Evolutionary conservation across 257 asterid species (phyloP).

Genomic region (Solanum tarapatanum): DNA sequence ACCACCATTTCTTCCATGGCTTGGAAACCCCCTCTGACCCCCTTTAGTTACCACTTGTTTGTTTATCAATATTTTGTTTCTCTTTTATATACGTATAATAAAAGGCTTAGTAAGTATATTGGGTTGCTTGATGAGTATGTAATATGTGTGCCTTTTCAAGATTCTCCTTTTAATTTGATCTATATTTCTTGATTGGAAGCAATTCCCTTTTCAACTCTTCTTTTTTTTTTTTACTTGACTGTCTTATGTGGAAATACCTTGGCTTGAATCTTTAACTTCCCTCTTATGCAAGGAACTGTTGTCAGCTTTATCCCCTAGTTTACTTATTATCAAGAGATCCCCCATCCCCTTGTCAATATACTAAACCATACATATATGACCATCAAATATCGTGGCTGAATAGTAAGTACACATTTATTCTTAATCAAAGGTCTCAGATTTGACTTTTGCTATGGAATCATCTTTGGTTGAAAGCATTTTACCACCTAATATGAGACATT

Average conservation of each 20-base stretch:
- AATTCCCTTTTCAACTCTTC: slow-evolving; percentile 26
- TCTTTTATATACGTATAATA: not conserved
- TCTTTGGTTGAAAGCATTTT: not conserved
- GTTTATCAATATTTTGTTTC: not conserved
- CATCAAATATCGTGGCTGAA: not conserved
- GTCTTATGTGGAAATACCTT: slow-evolving; percentile 30
- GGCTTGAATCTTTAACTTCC: slow-evolving; percentile 28
- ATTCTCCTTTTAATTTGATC: slow-evolving; percentile 3
- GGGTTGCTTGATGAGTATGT: slow-evolving; percentile 58
- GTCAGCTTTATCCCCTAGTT: slow-evolving; percentile 1
- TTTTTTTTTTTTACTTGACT: not conserved
- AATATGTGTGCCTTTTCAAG: slow-evolving; percentile 27
- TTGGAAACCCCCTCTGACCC: slow-evolving; percentile 14
- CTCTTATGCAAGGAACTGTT: slow-evolving; percentile 29
- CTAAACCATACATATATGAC: not conserved
- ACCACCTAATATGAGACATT: not conserved
- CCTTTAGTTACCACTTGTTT: not conserved
- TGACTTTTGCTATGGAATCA: fast-evolving
- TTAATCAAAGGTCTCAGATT: not conserved
- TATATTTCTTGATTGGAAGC: slow-evolving; percentile 64
- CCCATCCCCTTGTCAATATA: not conserved
- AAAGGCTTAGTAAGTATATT: not conserved
- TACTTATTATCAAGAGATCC: not conserved
- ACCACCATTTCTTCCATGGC: slow-evolving; percentile 39
- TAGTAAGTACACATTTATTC: too few species aligned